A percentile compares a stretch with the other conserved stretches of the same genome.
Evolutionary conservation across 2,329 filamentous ascomycete species (phyloP).

Genomic region (Calonectria hawksworthii): DNA sequence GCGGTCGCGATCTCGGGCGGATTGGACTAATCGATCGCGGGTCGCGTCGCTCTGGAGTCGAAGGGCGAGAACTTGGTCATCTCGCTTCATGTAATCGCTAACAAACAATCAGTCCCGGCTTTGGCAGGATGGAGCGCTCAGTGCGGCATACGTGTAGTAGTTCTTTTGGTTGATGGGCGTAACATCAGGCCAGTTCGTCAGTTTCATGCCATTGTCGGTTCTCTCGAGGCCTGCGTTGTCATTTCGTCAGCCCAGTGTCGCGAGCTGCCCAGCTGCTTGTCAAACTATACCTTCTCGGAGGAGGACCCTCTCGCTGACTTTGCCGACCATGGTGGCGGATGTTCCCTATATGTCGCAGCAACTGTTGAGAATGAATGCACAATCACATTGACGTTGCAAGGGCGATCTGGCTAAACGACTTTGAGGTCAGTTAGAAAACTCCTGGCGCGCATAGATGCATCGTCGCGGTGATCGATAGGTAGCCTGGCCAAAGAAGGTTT

Average conservation of each 20-base stretch:
- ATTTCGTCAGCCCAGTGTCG: constrained; percentile 42
- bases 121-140: neutral
- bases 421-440: constrained; percentile 45
- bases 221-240: constrained; percentile 82
- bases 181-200: constrained; percentile 93
- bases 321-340: constrained; percentile 67
- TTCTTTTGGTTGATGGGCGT: constrained; percentile 99
- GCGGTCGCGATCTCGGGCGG: constrained; percentile 88
- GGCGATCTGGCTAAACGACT: constrained; percentile 33
- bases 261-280: constrained; percentile 24
- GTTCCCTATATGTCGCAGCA: constrained; percentile 31
- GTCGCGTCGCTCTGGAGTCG: constrained; percentile 90
- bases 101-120: constrained; percentile 34
- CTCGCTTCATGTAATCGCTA: constrained; percentile 97
- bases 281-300: constrained; percentile 67
- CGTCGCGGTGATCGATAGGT: constrained; percentile 34
- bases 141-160: constrained; percentile 85
- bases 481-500: constrained; percentile 32
- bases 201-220: constrained; percentile 98
- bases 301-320: constrained; percentile 76
- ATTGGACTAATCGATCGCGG: constrained; percentile 85
- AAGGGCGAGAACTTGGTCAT: constrained; percentile 93
- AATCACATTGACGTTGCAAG: constrained; percentile 41
- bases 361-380: constrained; percentile 28
- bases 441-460: constrained; percentile 42